phyloP scores from a whole-genome alignment of 805 yeast species.

The Candida silvicultrix region DNA sequence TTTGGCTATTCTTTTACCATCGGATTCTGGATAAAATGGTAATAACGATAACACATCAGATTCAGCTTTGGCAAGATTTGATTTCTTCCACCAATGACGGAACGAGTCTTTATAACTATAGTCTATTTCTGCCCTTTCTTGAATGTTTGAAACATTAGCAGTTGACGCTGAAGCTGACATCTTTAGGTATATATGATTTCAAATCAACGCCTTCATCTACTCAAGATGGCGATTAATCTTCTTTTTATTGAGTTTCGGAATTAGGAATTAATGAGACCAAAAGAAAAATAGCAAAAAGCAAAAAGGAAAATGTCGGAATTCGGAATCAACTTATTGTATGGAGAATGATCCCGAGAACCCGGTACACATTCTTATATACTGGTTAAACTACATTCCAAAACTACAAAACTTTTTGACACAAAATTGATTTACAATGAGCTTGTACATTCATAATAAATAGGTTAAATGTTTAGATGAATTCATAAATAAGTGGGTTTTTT shows the following conservation, averaged over 20 bases:
- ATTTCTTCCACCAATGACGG: conserved; percentile 36
- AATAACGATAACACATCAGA: conserved; percentile 45
- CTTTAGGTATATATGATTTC: too few species aligned
- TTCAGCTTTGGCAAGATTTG: conserved; percentile 33
- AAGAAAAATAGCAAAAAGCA: too few species aligned
- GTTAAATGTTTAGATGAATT: too few species aligned
- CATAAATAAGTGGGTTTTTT: too few species aligned
- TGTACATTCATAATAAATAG: too few species aligned
- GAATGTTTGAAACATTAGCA: background rate
- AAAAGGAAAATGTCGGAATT: background rate
- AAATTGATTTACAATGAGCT: background rate
- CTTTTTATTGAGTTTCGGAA: background rate
- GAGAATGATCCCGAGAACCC: too few species aligned
- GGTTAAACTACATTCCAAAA: too few species aligned
- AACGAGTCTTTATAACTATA: conserved; percentile 28
- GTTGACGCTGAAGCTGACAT: background rate
- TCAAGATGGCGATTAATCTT: background rate
- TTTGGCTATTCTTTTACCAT: conserved; percentile 38
- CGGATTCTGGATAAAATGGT: conserved; percentile 53
- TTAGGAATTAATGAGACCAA: background rate
- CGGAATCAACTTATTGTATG: too few species aligned
- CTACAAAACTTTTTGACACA: background rate
- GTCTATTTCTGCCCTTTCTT: background rate
- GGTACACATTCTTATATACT: too few species aligned
- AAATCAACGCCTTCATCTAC: too few species aligned